These are phyloP conservation scores for Vitis labrusca DNA, from an alignment of 164 flowering plant genomes.

Conservation along the genomic window DNA sequence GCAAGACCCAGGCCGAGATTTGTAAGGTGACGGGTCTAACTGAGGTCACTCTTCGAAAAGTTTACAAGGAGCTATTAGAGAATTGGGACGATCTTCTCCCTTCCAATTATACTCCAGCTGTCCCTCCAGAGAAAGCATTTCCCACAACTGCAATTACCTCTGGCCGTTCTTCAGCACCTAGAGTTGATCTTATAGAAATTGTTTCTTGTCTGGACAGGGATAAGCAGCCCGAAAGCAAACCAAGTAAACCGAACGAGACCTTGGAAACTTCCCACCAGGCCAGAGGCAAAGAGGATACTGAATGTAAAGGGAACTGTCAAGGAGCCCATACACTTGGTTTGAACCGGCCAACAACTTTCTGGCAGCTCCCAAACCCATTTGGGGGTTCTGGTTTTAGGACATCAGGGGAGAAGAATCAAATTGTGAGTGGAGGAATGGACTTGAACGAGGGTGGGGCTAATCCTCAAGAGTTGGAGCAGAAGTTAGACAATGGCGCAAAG, in stretches of 20 bases:
- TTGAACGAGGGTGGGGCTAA: conserved; percentile 27
- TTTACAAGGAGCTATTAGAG: conserved; percentile 91
- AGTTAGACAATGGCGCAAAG: conserved; percentile 22
- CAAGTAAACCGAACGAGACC: conserved; percentile 32
- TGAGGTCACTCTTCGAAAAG: conserved; percentile 95
- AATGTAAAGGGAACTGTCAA: conserved; percentile 26
- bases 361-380: conserved; percentile 43
- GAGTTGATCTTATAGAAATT: conserved; percentile 45
- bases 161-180: conserved; percentile 54
- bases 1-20: conserved; percentile 98
- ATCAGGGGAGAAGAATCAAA: conserved; percentile 32
- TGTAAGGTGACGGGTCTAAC: conserved; percentile 98
- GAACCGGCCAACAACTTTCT: conserved; percentile 27
- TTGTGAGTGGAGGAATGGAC: conserved; percentile 31
- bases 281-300: conserved; percentile 42
- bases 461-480: conserved; percentile 27
- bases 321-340: conserved; percentile 9
- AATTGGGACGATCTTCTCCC: conserved; percentile 97
- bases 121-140: conserved; percentile 97
- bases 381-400: conserved; percentile 21
- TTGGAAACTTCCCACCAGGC: conserved; percentile 23
- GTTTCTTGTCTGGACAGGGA: conserved; percentile 40
- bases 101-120: conserved; percentile 88
- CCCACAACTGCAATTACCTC: conserved; percentile 81
- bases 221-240: conserved; percentile 44